Percentiles rank a stretch among this genome's conserved stretches.
These are phyloP conservation scores for Gymnopilus dilepis DNA, from an alignment of 768 basidiomycete genomes.

Conservation along the genomic window DNA sequence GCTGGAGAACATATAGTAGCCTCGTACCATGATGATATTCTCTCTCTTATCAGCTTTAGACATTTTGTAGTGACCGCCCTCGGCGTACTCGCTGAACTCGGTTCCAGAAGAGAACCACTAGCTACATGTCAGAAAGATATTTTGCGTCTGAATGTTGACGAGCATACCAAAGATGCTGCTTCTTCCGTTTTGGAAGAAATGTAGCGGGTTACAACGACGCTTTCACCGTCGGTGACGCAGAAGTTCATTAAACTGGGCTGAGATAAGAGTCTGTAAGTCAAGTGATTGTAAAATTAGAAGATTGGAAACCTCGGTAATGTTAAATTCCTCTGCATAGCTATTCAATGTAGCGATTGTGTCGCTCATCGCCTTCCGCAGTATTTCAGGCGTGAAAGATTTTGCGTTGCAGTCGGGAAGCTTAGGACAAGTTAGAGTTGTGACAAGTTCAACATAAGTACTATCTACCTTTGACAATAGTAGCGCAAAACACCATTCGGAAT, in stretches of 20 bases:
- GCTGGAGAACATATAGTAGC: conserved; percentile 17
- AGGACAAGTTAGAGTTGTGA: conserved; percentile 12
- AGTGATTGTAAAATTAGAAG: conserved; percentile 6
- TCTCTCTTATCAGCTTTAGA: conserved; percentile 94
- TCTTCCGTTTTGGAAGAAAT: conserved; percentile 91
- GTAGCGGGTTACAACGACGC: conserved; percentile 93
- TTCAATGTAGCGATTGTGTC: conserved; percentile 87
- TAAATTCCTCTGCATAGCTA: conserved; percentile 69
- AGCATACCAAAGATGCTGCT: conserved; percentile 80
- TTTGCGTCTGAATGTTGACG: conserved; percentile 1
- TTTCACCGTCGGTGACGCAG: conserved; percentile 94
- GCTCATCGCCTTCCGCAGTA: conserved; percentile 85
- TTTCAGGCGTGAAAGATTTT: conserved; percentile 69
- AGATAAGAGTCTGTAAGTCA: background rate
- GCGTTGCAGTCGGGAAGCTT: conserved; percentile 85
- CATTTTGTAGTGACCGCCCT: conserved; percentile 94
- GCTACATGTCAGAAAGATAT: conserved; percentile 4
- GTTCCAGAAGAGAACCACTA: conserved; percentile 97
- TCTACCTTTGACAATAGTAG: conserved; percentile 83
- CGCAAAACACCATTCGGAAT: conserved; percentile 98
- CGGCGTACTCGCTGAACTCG: conserved; percentile 87
- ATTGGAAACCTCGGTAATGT: conserved; percentile 66
- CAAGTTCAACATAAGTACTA: background rate
- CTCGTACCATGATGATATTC: conserved; percentile 86
- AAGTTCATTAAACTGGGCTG: conserved; percentile 94